These are phyloP conservation scores for Aspergillaceae sp. DNA, from an alignment of 2,329 filamentous ascomycete genomes.

Conservation along the genomic window DNA sequence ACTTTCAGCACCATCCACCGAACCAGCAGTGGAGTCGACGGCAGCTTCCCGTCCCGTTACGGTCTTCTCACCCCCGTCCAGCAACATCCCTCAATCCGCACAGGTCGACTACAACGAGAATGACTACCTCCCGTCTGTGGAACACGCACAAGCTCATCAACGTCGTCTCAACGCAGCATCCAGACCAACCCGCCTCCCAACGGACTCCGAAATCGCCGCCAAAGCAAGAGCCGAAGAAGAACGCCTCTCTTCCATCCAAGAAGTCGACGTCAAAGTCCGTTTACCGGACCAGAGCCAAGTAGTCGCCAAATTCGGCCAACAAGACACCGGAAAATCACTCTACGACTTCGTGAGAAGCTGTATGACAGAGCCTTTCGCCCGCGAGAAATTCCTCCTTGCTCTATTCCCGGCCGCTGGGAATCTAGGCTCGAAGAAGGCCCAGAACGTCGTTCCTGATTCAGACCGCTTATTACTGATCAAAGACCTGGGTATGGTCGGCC, in stretches of 20 bases:
- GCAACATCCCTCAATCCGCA: constrained; percentile 67
- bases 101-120: constrained; percentile 56
- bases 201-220: constrained; percentile 71
- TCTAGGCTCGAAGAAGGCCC: constrained; percentile 9
- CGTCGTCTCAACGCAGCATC: constrained; percentile 66
- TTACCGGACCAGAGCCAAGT: constrained; percentile 80
- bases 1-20: constrained; percentile 7
- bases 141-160: constrained; percentile 75
- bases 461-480: constrained; percentile 53
- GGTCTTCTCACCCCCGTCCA: constrained; percentile 70
- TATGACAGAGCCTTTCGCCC: constrained; percentile 49
- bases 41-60: constrained; percentile 46
- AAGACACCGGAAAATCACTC: constrained; percentile 61
- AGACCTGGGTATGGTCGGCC: constrained; percentile 60
- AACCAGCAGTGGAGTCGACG: constrained; percentile 18
- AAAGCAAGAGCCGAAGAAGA: constrained; percentile 58
- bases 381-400: constrained; percentile 63
- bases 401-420: constrained; percentile 38
- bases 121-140: constrained; percentile 74
- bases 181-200: constrained; percentile 68
- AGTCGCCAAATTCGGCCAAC: constrained; percentile 59
- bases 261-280: constrained; percentile 68
- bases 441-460: constrained; percentile 35
- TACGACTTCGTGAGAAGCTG: constrained; percentile 67
- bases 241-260: constrained; percentile 56